Base-by-base conservation (phyloP, 306 rosid species). In the Ammopiptanthus mongolicus region DNA sequence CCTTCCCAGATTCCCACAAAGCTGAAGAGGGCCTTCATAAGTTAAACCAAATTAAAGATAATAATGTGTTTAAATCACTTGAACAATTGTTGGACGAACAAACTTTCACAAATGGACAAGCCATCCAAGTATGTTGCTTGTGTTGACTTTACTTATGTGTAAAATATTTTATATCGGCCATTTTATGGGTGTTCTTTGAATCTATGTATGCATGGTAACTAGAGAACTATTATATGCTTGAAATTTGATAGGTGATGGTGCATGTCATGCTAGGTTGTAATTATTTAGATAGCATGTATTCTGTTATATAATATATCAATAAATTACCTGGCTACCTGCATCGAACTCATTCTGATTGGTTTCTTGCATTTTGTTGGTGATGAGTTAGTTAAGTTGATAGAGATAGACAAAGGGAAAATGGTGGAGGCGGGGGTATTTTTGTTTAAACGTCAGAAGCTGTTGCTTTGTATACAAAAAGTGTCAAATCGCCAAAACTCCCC, bases 1-100 rank as follows among this genome's bases (percentile, higher is more conserved):
- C 76, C 64, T 95, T 95, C 80, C 82, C 91, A 4, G 97, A 92
- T 83, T 89, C 91, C 81, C 79, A 78, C 41, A 87, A 86, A 86
- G 92, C 97, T 50, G 86, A 87, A 84, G 91, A 87, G 73, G 79
- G 92, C 85, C 85, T 95, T 83, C 79, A 67, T 37, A 90, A 84
- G 81, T 80, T 95, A 77, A 82, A 92, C 81, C 74, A 87, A 65
- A 85, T 86, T 82, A 92, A 90, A 82, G 97, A 87, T 76, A 87
- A 88, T 70, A 86, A 75, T 61, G 50, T 90, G 71, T 92, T 92
- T 75, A 84, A 87, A 41, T 84, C 74, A 17, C 85, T 95, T 77
- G 93, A 82, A 76, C 66, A 60, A 14, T 76, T 95, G 63, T 81
- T 95, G 81, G 94, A 90, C 59, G 88, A 81, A 39, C 82, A 73